Evolutionary conservation across 257 asterid species (phyloP).

Genomic region (Solanum appendiculatum): DNA sequence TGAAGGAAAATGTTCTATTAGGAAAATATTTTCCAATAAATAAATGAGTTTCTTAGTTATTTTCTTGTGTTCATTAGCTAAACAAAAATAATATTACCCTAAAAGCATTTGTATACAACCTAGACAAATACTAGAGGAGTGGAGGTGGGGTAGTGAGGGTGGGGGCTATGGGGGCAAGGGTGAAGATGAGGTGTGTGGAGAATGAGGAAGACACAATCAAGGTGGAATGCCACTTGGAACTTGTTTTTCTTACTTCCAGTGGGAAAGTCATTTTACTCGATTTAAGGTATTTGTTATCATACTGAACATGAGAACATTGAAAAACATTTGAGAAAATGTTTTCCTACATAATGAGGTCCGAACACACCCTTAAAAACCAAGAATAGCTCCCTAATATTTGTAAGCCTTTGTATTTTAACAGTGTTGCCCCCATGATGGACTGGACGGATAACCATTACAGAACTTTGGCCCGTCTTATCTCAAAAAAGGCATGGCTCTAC

Average conservation of each 20-base stretch:
- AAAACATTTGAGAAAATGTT: not conserved
- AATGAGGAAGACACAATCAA: not conserved
- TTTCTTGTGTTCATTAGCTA: not conserved
- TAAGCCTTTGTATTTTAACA: slow-evolving; percentile 8
- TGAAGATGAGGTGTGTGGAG: not conserved
- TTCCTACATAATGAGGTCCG: not conserved
- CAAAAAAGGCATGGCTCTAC: slow-evolving; percentile 86
- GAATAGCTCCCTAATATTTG: not conserved
- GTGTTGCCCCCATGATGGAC: slow-evolving; percentile 99
- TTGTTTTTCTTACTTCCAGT: not conserved
- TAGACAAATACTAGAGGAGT: not conserved
- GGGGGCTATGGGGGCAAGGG: not conserved
- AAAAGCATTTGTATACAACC: not conserved
- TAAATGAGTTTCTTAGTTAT: not conserved
- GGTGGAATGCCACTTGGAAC: not conserved
- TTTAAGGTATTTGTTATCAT: not conserved
- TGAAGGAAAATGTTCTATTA: not conserved
- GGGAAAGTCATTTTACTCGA: not conserved
- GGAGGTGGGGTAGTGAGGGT: not conserved
- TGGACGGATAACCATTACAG: slow-evolving; percentile 84
- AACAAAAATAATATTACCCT: not conserved
- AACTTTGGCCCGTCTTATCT: slow-evolving; percentile 80
- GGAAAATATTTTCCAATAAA: not conserved
- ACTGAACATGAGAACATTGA: not conserved
- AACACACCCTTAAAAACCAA: not conserved